These are phyloP conservation scores for Gymnopilus dilepis DNA, from an alignment of 768 basidiomycete species.

Conservation along the genomic window DNA sequence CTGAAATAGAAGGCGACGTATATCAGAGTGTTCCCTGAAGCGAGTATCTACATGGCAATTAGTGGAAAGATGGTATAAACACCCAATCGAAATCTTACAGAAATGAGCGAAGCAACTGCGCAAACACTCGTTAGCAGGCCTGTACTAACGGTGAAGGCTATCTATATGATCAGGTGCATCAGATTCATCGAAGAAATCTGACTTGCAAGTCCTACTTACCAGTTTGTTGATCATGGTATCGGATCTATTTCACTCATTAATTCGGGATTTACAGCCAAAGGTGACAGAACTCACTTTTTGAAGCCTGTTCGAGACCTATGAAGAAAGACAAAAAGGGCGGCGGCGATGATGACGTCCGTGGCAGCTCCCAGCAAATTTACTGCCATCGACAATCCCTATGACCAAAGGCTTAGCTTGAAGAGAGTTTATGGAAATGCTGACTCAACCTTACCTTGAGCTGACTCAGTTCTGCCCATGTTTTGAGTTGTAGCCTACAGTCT, in stretches of 20 bases:
- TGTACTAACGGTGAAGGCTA: constrained; percentile 62
- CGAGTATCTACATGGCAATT: constrained; percentile 43
- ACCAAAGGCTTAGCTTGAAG: constrained; percentile 11
- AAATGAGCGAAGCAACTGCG: constrained; percentile 39
- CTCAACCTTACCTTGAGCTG: constrained; percentile 45
- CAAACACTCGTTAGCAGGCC: constrained; percentile 41
- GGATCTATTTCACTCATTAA: constrained; percentile 35
- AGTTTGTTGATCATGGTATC: constrained; percentile 60
- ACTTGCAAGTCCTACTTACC: constrained; percentile 24
- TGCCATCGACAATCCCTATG: constrained; percentile 58
- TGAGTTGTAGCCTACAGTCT: constrained; percentile 49
- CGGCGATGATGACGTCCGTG: constrained; percentile 55
- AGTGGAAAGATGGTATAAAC: background rate
- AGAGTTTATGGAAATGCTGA: background rate
- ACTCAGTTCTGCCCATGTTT: constrained; percentile 49
- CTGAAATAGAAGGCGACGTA: constrained; percentile 66
- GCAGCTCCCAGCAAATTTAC: constrained; percentile 58
- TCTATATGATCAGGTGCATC: constrained; percentile 34
- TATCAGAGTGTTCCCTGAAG: constrained; percentile 54
- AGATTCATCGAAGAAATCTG: too few species aligned
- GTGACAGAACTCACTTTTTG: constrained; percentile 42
- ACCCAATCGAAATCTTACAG: constrained; percentile 27
- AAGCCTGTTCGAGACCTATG: constrained; percentile 58
- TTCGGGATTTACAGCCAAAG: constrained; percentile 1
- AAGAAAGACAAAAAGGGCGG: constrained; percentile 53